Evolutionary conservation across 345 rosid genomes (phyloP), one percentile per base, ranked within the genome.

Genomic region (Trapa bicornis): DNA sequence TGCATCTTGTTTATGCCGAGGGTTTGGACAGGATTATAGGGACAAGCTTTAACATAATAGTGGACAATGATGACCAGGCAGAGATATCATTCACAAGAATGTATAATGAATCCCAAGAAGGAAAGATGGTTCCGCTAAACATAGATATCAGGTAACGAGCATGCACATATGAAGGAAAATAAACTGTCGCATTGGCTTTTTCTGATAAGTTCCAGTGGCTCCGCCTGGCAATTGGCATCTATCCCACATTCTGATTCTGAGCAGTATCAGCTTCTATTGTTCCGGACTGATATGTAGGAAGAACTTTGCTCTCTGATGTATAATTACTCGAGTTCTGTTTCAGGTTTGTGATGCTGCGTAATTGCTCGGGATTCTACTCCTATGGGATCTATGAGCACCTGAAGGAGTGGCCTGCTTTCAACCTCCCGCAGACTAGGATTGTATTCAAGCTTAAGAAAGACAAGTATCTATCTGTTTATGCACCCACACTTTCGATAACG

Each of bases 401-500:
- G 36, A 67, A 67, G 38, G 91, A 91, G 52, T 91, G 94, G 92
- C 90, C 96, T 9, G 84, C 81, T 52, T 87, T 91, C 75, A 87
- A 87, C 77, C 81, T 91, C 58, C 90, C 94, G 17, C 90, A 89
- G 71, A 85, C 89, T 72, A 85, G 97, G 72, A 83, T 91, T 41
- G 93, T 82, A 3, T 91, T 84, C 85, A 82, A 81, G 81, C 92
- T 92, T 41, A 75, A 90, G 70, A 86, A 92, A 78, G 90, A 91
- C 87, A 87, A 80, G 96, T 87, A 65, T 15, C 3, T 16, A 4
- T 8, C 4, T 41, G 32, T 16, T 17, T 37, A n/a, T n/a, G 56
- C 47, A 64, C 35, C 35, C 29, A 39, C n/a, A 63, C 2, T 37
- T 63, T 17, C 29, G 6, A 15, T 37, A 2, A 17, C 7, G 7